These are phyloP conservation scores for Acmispon strigosus DNA, from an alignment of 306 rosid species.

Conservation along the genomic window DNA sequence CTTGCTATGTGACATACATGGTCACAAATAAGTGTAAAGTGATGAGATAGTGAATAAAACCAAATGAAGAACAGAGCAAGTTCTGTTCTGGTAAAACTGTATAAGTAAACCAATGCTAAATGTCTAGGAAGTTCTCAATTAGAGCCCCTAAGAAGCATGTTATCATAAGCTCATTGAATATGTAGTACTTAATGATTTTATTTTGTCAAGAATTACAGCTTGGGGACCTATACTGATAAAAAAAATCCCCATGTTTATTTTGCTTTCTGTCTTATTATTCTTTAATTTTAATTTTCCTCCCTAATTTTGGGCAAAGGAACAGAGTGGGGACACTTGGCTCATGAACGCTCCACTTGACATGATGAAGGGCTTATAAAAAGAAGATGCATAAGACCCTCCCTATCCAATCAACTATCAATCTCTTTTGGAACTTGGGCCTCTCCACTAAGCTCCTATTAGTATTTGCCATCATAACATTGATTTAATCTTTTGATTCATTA, in stretches of 20 bases:
- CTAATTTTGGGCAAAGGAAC: slow-evolving; percentile 22
- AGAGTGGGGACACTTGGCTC: too few species aligned
- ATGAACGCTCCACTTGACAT: slow-evolving; percentile 39
- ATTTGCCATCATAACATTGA: slow-evolving; percentile 23
- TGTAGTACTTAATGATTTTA: slow-evolving; percentile 46
- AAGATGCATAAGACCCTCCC: slow-evolving; percentile 53
- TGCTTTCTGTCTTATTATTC: slow-evolving; percentile 1
- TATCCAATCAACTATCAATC: slow-evolving; percentile 63
- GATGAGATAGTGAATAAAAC: slow-evolving; percentile 19
- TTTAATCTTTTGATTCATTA: slow-evolving; percentile 21
- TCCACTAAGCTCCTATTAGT: slow-evolving; percentile 34
- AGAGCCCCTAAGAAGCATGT: slow-evolving; percentile 26
- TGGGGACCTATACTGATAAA: slow-evolving; percentile 16
- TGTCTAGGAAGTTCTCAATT: slow-evolving; percentile 20
- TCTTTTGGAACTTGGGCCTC: slow-evolving; percentile 99
- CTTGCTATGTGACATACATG: slow-evolving; percentile 3
- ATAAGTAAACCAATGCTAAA: slow-evolving; percentile 21
- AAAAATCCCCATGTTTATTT: slow-evolving; percentile 30
- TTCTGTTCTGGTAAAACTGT: slow-evolving; percentile 22
- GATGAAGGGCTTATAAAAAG: slow-evolving; percentile 47
- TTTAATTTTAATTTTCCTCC: slow-evolving; percentile 1
- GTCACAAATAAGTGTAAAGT: slow-evolving; percentile 19
- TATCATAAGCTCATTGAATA: slow-evolving; percentile 53
- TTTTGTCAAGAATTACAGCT: slow-evolving; percentile 32
- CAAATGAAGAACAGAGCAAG: slow-evolving; percentile 14